Conservation (phyloP, 2,329 filamentous ascomycete genomes). For the Stenocarpella maydis region DNA sequence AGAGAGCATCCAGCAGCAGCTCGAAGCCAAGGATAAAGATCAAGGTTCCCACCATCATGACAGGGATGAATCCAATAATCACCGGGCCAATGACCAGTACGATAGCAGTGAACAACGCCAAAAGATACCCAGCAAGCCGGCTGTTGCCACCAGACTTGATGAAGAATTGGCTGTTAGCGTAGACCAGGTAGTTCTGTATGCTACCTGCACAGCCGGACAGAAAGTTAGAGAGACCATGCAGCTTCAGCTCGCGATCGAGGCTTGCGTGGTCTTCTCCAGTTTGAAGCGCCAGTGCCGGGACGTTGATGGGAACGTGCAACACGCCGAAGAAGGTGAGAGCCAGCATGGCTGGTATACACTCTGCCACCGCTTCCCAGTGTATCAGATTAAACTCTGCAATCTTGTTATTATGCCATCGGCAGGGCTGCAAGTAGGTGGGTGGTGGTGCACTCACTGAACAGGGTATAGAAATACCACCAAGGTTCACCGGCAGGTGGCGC, state of each 20-base stretch:
- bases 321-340: constrained; percentile 97
- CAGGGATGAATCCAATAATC: constrained; percentile 91
- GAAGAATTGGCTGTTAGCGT: constrained; percentile 97
- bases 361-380: constrained; percentile 82
- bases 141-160: constrained; percentile 91
- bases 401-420: constrained; percentile 36
- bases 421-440: too few relatives aligned
- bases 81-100: constrained; percentile 87
- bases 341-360: constrained; percentile 92
- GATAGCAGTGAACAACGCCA: constrained; percentile 80
- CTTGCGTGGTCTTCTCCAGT: constrained; percentile 92
- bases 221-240: constrained; percentile 93
- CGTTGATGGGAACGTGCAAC: constrained; percentile 96
- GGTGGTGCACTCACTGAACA: constrained; percentile 74
- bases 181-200: constrained; percentile 96
- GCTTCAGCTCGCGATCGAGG: constrained; percentile 88
- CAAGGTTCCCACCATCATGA: constrained; percentile 94
- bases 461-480: constrained; percentile 97
- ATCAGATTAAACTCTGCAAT: constrained; percentile 78
- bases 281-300: constrained; percentile 89
- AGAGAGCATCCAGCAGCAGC: constrained; percentile 85
- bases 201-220: constrained; percentile 87
- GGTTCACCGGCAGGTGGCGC: constrained; percentile 85
- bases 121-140: constrained; percentile 83
- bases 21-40: constrained; percentile 97